phyloP scores from a whole-genome alignment of 2,329 filamentous ascomycete genomes.

The Penicillium verrucosum region DNA sequence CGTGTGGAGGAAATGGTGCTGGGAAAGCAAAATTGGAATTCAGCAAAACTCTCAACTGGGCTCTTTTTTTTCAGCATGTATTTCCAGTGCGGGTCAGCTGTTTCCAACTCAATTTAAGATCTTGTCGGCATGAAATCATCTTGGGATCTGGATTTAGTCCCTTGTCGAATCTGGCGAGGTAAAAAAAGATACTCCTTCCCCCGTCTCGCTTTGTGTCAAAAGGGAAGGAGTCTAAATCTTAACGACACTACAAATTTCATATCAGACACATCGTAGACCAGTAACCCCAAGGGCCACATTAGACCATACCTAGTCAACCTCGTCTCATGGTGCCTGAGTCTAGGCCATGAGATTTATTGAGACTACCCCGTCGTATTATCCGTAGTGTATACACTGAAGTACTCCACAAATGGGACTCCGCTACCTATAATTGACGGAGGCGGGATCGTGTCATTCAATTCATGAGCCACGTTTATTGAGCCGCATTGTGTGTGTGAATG shows the following conservation, averaged over 20 bases:
- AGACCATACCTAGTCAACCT: not conserved
- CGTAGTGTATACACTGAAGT: not conserved
- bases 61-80: constrained; percentile 40
- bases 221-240: constrained; percentile 46
- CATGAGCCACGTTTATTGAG: not conserved
- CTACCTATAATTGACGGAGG: not conserved
- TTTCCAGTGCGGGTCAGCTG: constrained; percentile 40
- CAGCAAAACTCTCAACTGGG: constrained; percentile 28
- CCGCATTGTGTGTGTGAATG: not conserved
- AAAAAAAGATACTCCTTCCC: constrained; percentile 17
- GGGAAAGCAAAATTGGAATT: constrained; percentile 36
- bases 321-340: not conserved
- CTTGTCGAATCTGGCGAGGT: constrained; percentile 47
- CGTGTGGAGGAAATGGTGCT: constrained; percentile 37
- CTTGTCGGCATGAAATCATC: constrained; percentile 36
- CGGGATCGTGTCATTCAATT: not conserved
- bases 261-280: not conserved
- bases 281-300: not conserved
- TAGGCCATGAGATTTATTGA: not conserved
- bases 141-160: constrained; percentile 24
- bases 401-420: not conserved
- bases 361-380: not conserved
- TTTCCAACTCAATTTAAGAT: constrained; percentile 42
- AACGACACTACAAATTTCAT: constrained; percentile 22
- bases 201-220: constrained; percentile 12